Evolutionary conservation across 768 basidiomycete species (phyloP).

Genomic region (Mycena galopus): DNA sequence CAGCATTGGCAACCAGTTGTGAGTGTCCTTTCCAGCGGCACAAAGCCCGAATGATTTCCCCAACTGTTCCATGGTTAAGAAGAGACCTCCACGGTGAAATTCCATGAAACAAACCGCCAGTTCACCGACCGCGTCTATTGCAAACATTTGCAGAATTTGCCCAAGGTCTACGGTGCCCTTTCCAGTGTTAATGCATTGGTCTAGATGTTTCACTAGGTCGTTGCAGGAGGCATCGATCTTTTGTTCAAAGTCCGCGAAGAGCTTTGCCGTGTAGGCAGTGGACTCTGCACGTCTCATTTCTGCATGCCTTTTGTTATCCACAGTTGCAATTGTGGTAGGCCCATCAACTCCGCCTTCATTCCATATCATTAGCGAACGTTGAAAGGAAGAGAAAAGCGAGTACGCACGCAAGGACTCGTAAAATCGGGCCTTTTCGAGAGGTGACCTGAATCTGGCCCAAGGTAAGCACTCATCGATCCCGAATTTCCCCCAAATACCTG

Average conservation of each 20-base stretch:
- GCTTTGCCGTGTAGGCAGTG: slow-evolving; percentile 8
- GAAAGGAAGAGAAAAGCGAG: not conserved
- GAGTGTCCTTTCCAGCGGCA: slow-evolving; percentile 4
- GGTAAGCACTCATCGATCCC: not conserved
- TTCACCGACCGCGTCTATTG: slow-evolving; percentile 19
- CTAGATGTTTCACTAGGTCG: not conserved
- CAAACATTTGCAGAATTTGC: slow-evolving; percentile 13
- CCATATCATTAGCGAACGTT: not conserved
- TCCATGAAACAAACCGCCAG: not conserved
- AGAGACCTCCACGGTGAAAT: not conserved
- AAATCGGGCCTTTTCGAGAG: slow-evolving; percentile 20
- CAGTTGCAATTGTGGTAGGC: slow-evolving; percentile 12
- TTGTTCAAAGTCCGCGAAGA: not conserved
- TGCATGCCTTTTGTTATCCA: slow-evolving; percentile 22
- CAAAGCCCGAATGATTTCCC: slow-evolving; percentile 17
- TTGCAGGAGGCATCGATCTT: not conserved
- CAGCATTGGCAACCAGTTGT: slow-evolving; percentile 1
- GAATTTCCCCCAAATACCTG: not conserved
- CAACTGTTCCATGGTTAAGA: not conserved
- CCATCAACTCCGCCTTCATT: slow-evolving; percentile 12
- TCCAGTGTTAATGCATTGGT: not conserved
- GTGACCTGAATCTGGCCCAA: slow-evolving; percentile 12
- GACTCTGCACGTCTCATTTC: slow-evolving; percentile 26
- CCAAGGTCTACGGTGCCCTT: slow-evolving; percentile 12
- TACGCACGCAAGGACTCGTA: slow-evolving; percentile 17